Base-by-base conservation (phyloP, 345 rosid genomes). In the Camelina laxa region DNA sequence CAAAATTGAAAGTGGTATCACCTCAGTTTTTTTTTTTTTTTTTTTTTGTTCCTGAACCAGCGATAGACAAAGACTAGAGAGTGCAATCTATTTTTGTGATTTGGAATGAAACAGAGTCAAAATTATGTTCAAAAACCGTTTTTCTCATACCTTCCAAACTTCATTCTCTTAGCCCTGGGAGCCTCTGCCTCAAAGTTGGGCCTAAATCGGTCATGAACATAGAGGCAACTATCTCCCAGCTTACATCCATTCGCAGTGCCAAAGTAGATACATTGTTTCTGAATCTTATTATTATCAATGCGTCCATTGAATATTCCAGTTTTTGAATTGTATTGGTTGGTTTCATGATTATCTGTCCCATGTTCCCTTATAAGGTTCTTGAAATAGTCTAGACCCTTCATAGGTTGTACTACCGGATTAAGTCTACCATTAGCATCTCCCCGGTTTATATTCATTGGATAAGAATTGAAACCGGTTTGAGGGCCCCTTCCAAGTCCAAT, bases 311-410 rank as follows among this genome's bases (percentile, higher is more conserved):
- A 12, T 17, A 56, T 62, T 44, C 44, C 67, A 42, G 7, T 44
- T 69, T 76, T 68, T 60, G 82, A 27, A n/a, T 70, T 53, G 48
- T 20, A 33, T 44, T 70, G 64, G 7, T 58, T 65, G 15, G 57
- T 64, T 54, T 82, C 80, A 51, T 65, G 73, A 79, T 64, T 79
- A 45, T 58, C 84, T 30, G 60, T 67, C 35, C 96, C 96, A 84
- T 90, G 93, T 74, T 82, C 80, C 82, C 84, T 87, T 15, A 90
- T 86, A 10, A 92, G 87, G 44, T 86, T 82, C 81, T 88, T 88
- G 77, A 83, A 51, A 81, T 88, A 85, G 80, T 75, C 67, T 45
- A 65, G 4, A 73, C 84, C 84, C 82, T 77, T 88, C 81, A 61
- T 13, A 4, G 71, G 75, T 79, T 60, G 82, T 22, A 39, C 56